Evolutionary conservation across 2,329 filamentous ascomycete genomes (phyloP), one percentile per base, ranked within the genome.

Genomic region (Botrytis squamosa): DNA sequence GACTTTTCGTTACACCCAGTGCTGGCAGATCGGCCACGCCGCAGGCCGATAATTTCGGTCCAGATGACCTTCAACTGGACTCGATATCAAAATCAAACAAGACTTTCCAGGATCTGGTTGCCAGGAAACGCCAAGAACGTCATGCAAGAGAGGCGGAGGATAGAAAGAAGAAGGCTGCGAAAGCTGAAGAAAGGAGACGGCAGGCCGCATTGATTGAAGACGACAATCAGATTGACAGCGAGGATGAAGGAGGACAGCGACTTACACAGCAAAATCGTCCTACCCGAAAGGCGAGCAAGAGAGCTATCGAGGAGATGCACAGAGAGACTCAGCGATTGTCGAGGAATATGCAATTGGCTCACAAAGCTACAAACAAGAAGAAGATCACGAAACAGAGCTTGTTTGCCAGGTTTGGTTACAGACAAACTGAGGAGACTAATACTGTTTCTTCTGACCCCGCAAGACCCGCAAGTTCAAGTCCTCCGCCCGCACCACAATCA

Each of bases 221-320:
- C 63, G 88, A 89, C 55, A 86, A 87, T 22, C 29, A 38, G 64
- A 86, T 85, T n/a, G 86, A 89, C 68, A 87, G 85, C 3, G 90
- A 92, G 74, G 90, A 89, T 49, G 89, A 90, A 40, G 88, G 85
- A 59, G 91, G 87, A n/a, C 86, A 85, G 62, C 89, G 85, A 75
- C 84, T 96, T 63, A 93, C 92, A 0, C 92, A 95, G 80, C 85
- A 88, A 57, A 86, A 88, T 40, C 89, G 91, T 6, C 91, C 94
- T 8, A 87, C 89, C 16, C 89, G 96, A 20, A 97, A 96, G 81
- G 95, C 96, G 0, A 95, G 95, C 84, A 98, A 95, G 84, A 98
- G 94, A 83, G 96, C 96, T 0, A 82, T 98, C 60, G 93, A 98
- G 81, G 95, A 98, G 78, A 98, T 99, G 92, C 92, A 92, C 78